A percentile compares a stretch with the other conserved stretches of the same genome.
These are phyloP conservation scores for Lycium barbarum DNA, from an alignment of 257 asterid genomes.

Conservation along the genomic window DNA sequence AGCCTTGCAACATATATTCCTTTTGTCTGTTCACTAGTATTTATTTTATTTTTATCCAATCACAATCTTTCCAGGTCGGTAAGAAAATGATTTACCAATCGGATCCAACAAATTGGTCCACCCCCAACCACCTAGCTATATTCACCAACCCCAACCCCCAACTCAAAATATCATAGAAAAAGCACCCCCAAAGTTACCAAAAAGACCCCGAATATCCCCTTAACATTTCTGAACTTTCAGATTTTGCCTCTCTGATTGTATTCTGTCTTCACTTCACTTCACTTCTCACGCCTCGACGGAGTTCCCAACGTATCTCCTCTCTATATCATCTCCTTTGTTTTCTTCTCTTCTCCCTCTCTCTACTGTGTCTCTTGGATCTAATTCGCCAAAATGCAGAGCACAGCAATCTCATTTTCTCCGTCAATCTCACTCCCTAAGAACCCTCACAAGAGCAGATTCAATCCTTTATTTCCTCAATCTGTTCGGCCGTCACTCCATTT, in stretches of 20 bases:
- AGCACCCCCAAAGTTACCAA: neutral
- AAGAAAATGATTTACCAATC: neutral
- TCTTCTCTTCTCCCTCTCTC: neutral
- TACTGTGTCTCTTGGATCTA: neutral
- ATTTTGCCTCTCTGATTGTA: neutral
- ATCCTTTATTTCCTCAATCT: conserved; percentile 39
- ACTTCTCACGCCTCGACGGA: conserved; percentile 43
- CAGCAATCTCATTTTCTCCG: conserved; percentile 59
- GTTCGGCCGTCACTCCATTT: conserved; percentile 29
- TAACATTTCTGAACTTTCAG: neutral
- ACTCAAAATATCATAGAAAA: neutral
- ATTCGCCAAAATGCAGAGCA: conserved; percentile 64
- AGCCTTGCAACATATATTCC: neutral
- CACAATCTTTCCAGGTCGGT: neutral
- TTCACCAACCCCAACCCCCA: too few relatives aligned
- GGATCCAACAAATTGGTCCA: conserved; percentile 13
- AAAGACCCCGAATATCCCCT: conserved; percentile 5
- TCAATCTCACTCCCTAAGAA: conserved; percentile 49
- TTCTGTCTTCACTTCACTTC: conserved; percentile 24
- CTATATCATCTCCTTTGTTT: neutral
- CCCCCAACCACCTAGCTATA: neutral
- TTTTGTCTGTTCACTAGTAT: neutral
- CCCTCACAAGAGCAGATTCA: conserved; percentile 30
- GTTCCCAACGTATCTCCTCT: conserved; percentile 31
- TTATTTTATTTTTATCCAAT: neutral